These are phyloP conservation scores for Pezicula radicicola DNA, from an alignment of 2,329 filamentous ascomycete species.

Conservation along the genomic window DNA sequence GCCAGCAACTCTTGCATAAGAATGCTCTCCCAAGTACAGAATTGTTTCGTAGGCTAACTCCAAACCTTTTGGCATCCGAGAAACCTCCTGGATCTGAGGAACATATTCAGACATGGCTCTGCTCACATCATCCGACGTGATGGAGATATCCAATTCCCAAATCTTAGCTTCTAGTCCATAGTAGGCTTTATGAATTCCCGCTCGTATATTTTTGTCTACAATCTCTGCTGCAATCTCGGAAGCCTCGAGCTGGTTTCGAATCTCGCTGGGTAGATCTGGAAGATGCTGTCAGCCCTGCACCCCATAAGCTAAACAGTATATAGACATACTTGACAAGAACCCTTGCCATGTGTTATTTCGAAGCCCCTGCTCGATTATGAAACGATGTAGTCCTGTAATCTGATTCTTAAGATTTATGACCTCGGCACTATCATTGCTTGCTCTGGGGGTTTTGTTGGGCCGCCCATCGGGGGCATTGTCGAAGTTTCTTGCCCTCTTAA, in stretches of 20 bases:
- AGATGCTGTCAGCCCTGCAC: background rate
- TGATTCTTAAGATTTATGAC: background rate
- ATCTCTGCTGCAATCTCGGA: background rate
- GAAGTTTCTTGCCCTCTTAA: too few relatives aligned
- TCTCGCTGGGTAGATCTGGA: background rate
- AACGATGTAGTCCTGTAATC: background rate
- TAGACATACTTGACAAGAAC: background rate
- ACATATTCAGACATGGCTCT: background rate
- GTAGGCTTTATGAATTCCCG: background rate
- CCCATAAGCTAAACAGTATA: background rate
- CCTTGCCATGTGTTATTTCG: background rate
- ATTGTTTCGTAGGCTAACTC: background rate
- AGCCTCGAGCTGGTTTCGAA: background rate
- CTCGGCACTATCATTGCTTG: background rate
- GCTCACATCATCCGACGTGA: conserved; percentile 1
- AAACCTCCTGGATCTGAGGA: background rate
- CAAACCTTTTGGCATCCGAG: background rate
- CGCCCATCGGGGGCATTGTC: background rate
- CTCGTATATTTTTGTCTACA: background rate
- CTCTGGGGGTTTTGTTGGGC: background rate
- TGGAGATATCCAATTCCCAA: background rate
- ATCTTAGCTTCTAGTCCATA: background rate
- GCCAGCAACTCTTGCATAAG: conserved; percentile 1
- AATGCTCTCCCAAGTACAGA: background rate
- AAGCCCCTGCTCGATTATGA: background rate